phyloP scores from a whole-genome alignment of 202 grass and related monocot genomes.

The Carex arenaria region DNA sequence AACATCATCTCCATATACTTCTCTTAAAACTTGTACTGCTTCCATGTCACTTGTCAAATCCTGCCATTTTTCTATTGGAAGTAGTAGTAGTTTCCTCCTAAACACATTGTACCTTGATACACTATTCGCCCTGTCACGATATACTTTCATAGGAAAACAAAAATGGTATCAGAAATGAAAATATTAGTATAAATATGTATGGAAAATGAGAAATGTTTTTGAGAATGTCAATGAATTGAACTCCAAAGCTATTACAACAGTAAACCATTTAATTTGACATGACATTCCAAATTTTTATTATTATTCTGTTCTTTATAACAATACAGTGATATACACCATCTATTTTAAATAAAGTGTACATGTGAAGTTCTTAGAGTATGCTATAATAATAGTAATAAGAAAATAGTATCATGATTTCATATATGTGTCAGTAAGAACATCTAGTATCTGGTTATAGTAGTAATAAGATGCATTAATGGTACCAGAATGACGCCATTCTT shows the following conservation, averaged over 20 bases:
- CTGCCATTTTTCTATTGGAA: conserved; percentile 51
- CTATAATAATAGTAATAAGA: not conserved
- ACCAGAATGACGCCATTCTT: too few relatives aligned
- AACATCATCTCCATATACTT: conserved; percentile 47
- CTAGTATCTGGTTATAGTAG: too few relatives aligned
- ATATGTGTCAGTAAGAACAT: too few relatives aligned
- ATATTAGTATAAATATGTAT: not conserved
- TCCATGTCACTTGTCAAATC: conserved; percentile 50
- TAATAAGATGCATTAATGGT: too few relatives aligned
- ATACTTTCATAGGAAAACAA: conserved; percentile 30
- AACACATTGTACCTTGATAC: conserved; percentile 53
- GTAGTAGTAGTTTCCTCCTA: conserved; percentile 33
- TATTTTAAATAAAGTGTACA: conserved; percentile 23
- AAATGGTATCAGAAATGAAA: not conserved
- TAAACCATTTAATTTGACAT: conserved; percentile 21
- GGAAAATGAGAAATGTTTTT: not conserved
- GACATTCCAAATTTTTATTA: conserved; percentile 10
- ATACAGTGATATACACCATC: conserved; percentile 1
- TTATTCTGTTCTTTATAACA: conserved; percentile 24
- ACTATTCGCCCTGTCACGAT: conserved; percentile 43
- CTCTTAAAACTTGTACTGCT: conserved; percentile 26
- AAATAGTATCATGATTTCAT: too few relatives aligned
- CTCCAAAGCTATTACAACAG: not conserved
- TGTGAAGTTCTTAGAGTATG: not conserved
- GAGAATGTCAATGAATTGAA: not conserved